These are phyloP conservation scores for Phlegmacium glaucopus DNA, from an alignment of 768 basidiomycete genomes.

Conservation along the genomic window DNA sequence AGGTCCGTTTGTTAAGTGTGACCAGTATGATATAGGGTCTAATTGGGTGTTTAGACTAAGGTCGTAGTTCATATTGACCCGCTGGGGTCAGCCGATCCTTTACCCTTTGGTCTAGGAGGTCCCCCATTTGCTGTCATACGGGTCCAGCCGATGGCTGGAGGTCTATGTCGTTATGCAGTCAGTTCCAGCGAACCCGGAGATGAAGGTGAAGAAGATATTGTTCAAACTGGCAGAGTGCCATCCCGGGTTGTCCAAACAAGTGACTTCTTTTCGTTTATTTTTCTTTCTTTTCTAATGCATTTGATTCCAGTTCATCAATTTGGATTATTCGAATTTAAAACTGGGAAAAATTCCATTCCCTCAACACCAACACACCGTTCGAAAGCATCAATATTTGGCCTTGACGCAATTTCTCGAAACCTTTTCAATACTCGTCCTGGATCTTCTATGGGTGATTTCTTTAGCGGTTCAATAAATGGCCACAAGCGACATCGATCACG, in stretches of 20 bases:
- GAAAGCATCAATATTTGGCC: conserved; percentile 84
- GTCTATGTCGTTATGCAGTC: conserved; percentile 76
- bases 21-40: conserved; percentile 4
- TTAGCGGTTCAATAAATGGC: conserved; percentile 67
- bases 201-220: conserved; percentile 77
- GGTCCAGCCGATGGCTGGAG: conserved; percentile 81
- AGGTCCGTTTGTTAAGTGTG: conserved; percentile 45
- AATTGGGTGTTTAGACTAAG: conserved; percentile 59
- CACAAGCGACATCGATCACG: conserved; percentile 66
- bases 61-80: conserved; percentile 86
- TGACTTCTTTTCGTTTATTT: conserved; percentile 34
- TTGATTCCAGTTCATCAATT: conserved; percentile 70
- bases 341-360: conserved; percentile 70
- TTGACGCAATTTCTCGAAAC: conserved; percentile 89
- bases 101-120: conserved; percentile 67
- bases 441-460: conserved; percentile 69
- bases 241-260: conserved; percentile 79
- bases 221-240: conserved; percentile 72
- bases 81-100: conserved; percentile 66
- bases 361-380: conserved; percentile 79
- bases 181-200: conserved; percentile 72
- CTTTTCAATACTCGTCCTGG: conserved; percentile 74
- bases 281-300: not conserved
- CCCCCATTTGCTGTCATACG: conserved; percentile 80
- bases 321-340: conserved; percentile 85